Evolutionary conservation across 1,284 basidiomycete species (phyloP), one percentile per base, ranked within the genome.

Genomic region (Earliella scabrosa): DNA sequence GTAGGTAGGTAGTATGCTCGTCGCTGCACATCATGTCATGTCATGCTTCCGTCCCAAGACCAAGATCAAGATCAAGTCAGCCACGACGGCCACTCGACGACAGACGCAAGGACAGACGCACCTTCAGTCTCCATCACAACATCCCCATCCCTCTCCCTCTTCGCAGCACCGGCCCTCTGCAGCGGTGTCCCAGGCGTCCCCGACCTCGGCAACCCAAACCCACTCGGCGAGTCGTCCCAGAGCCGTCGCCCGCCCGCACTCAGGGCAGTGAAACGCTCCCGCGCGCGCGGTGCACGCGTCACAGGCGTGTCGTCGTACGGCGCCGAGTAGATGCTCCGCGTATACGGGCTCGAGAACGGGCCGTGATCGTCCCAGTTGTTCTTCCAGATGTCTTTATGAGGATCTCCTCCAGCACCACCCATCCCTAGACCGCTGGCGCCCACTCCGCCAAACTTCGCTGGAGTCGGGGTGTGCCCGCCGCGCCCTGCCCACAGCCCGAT

Each of bases 401-500:
- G 34, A 20, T 50, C 54, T 7, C 20, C 34, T 21, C 40, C 45
- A n/a, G n/a, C 38, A 0, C 45, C 38, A 0, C 45, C 38, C 31
- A 27, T 10, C 6, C 36, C 54, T n/a, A n/a, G 3, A 45, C 20
- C 35, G 31, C 21, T 5, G n/a, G n/a, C n/a, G n/a, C n/a, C n/a
- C n/a, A 32, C 18, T 8, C 26, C 40, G 24, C 21, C 41, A 14
- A 56, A 26, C 52, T 47, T 55, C 52, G 34, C 61, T 38, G 66
- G 38, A 49, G 56, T 77, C 29, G 83, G 85, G 9, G 84, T 86
- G 38, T 82, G 79, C 48, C 73, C 73, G 2, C 72, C 69, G 34
- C 76, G 71, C 26, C 70, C 66, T 2, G 75, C 68, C 80, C 81
- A 81, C 34, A 73, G 60, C 32, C 71, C 76, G 35, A 73, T 60